phyloP scores from a whole-genome alignment of 768 basidiomycete species.

The Strobilomyces echinocephalus region DNA sequence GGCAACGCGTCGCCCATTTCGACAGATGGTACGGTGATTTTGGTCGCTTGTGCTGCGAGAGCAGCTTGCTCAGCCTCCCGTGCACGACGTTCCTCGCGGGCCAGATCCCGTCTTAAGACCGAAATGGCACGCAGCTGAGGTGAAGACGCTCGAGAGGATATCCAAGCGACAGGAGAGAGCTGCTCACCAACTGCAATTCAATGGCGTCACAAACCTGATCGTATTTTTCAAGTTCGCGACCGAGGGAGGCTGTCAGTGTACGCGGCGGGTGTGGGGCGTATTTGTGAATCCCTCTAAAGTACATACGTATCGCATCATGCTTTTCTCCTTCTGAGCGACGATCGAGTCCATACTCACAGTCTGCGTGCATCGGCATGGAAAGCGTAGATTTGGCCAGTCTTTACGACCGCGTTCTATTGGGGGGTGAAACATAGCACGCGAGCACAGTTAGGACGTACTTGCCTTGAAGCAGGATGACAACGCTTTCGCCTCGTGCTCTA shows the following conservation, averaged over 20 bases:
- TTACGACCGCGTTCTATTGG: slow-evolving; percentile 55
- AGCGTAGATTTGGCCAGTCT: slow-evolving; percentile 64
- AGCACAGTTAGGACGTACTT: slow-evolving; percentile 4
- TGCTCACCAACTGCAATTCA: slow-evolving; percentile 63
- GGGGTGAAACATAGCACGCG: not conserved
- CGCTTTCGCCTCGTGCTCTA: slow-evolving; percentile 64
- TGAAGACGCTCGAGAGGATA: not conserved
- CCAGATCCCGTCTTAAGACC: slow-evolving; percentile 65
- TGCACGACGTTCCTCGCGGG: slow-evolving; percentile 53
- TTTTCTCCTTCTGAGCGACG: not conserved
- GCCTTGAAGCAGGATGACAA: slow-evolving; percentile 58
- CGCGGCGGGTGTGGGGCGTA: slow-evolving; percentile 59
- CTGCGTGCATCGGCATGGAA: slow-evolving; percentile 63
- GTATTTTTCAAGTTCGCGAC: slow-evolving; percentile 72
- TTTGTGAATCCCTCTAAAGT: slow-evolving; percentile 50
- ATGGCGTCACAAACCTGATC: slow-evolving; percentile 77
- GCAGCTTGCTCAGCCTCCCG: slow-evolving; percentile 41
- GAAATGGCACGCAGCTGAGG: slow-evolving; percentile 64
- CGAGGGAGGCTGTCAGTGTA: slow-evolving; percentile 59
- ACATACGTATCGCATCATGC: not conserved
- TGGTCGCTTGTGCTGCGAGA: slow-evolving; percentile 31
- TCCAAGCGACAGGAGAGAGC: not conserved
- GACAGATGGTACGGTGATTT: slow-evolving; percentile 21
- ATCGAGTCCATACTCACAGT: slow-evolving; percentile 43
- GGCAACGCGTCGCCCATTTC: slow-evolving; percentile 20